Conservation (phyloP, 495 filamentous ascomycete genomes). For the Xylaria acuta region DNA sequence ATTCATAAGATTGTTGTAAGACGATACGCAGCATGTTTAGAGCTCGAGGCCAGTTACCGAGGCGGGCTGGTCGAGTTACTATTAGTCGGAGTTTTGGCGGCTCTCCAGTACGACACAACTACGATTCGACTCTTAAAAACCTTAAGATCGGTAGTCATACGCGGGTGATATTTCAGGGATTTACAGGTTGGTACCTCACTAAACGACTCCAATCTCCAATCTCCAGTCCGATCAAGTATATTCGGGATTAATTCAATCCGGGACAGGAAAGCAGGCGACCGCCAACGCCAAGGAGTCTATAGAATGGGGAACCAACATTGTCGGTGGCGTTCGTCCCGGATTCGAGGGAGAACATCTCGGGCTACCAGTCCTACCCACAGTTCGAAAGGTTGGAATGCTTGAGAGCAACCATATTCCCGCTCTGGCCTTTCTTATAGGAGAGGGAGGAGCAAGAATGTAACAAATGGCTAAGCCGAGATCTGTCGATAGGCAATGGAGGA, state of each 20-base stretch:
- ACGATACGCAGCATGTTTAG: slow-evolving; percentile 8
- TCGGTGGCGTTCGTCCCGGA: slow-evolving; percentile 84
- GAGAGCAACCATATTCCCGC: neutral
- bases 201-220: neutral
- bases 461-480: slow-evolving; percentile 8
- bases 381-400: slow-evolving; percentile 59
- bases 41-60: slow-evolving; percentile 1
- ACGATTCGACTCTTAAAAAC: slow-evolving; percentile 72
- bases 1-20: neutral
- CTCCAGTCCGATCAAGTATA: neutral
- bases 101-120: slow-evolving; percentile 31
- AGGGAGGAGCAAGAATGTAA: neutral
- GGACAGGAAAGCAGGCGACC: slow-evolving; percentile 65
- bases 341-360: slow-evolving; percentile 80
- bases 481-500: slow-evolving; percentile 68
- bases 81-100: slow-evolving; percentile 18
- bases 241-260: slow-evolving; percentile 1
- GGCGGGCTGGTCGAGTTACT: neutral
- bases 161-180: slow-evolving; percentile 85
- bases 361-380: slow-evolving; percentile 76
- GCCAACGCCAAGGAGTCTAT: slow-evolving; percentile 83
- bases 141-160: slow-evolving; percentile 82
- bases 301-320: slow-evolving; percentile 85
- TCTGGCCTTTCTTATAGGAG: neutral
- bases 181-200: slow-evolving; percentile 66